A percentile compares a stretch with the other conserved stretches of the same genome.
These are phyloP conservation scores for Sugiyamaella floridensis DNA, from an alignment of 805 yeast species.

Conservation along the genomic window DNA sequence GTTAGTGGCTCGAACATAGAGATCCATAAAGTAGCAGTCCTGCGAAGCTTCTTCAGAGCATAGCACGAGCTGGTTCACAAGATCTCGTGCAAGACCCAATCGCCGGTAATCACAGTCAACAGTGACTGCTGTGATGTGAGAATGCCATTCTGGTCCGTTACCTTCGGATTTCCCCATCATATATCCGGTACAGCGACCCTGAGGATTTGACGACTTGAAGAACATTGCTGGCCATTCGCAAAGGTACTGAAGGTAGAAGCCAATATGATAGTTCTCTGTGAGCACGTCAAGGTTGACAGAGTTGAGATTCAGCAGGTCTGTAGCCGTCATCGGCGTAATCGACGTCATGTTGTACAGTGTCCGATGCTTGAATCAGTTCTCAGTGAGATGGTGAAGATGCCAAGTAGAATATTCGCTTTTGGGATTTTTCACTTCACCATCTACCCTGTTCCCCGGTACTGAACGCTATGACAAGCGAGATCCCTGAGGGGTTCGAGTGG, in stretches of 20 bases:
- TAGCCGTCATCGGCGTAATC: conserved; percentile 76
- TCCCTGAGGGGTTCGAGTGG: conserved; percentile 57
- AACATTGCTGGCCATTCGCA: conserved; percentile 83
- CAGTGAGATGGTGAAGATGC: neutral
- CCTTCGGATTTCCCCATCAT: conserved; percentile 98
- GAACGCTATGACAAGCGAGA: neutral
- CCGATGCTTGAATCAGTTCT: too few relatives aligned
- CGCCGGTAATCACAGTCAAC: conserved; percentile 77
- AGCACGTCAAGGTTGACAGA: conserved; percentile 78
- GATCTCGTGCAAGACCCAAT: conserved; percentile 73
- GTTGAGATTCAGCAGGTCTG: conserved; percentile 69
- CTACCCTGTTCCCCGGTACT: neutral
- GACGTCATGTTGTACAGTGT: conserved; percentile 59
- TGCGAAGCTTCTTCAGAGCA: conserved; percentile 74
- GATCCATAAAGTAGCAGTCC: conserved; percentile 76
- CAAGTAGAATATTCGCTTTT: neutral
- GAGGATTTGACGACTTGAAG: conserved; percentile 53
- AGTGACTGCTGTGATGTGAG: conserved; percentile 95
- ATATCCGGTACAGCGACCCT: conserved; percentile 37
- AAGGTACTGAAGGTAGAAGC: conserved; percentile 78
- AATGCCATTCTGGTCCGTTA: conserved; percentile 77
- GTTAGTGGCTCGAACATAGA: conserved; percentile 87
- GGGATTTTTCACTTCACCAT: neutral
- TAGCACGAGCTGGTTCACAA: conserved; percentile 67
- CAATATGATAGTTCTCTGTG: conserved; percentile 84